Conservation (phyloP, 805 yeast species). For the Millerago galiae region DNA sequence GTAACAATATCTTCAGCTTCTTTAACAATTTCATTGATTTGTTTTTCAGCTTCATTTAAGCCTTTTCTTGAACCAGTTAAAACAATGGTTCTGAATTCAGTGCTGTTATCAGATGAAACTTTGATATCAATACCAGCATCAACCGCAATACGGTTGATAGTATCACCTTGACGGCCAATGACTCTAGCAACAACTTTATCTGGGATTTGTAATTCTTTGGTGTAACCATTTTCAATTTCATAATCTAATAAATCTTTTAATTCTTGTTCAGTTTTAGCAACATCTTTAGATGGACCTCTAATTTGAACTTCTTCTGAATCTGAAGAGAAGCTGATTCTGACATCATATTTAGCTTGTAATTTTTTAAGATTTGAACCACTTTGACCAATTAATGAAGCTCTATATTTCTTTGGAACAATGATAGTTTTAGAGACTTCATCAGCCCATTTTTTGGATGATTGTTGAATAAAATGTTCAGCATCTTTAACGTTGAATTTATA, state of each 20-base stretch:
- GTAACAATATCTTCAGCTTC: slow-evolving; percentile 59
- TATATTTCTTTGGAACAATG: slow-evolving; percentile 70
- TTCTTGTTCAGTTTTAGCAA: slow-evolving; percentile 75
- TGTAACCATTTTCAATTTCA: slow-evolving; percentile 80
- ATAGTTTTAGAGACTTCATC: slow-evolving; percentile 69
- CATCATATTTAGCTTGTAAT: slow-evolving; percentile 82
- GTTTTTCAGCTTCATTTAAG: slow-evolving; percentile 62
- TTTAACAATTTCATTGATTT: slow-evolving; percentile 55
- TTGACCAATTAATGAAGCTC: slow-evolving; percentile 77
- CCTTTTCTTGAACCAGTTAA: slow-evolving; percentile 74
- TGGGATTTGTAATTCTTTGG: slow-evolving; percentile 60
- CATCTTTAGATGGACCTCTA: slow-evolving; percentile 89
- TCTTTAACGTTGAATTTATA: slow-evolving; percentile 70
- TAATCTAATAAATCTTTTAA: slow-evolving; percentile 75
- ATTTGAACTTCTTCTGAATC: slow-evolving; percentile 55
- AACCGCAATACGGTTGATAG: slow-evolving; percentile 73
- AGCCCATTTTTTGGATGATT: slow-evolving; percentile 67
- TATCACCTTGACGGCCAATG: slow-evolving; percentile 86
- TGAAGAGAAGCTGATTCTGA: slow-evolving; percentile 70
- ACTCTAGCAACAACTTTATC: slow-evolving; percentile 70
- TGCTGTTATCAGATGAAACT: slow-evolving; percentile 38
- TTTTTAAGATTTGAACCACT: slow-evolving; percentile 76
- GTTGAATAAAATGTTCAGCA: slow-evolving; percentile 52
- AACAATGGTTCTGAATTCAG: slow-evolving; percentile 54
- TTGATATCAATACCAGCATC: slow-evolving; percentile 40